phyloP scores from a whole-genome alignment of 441 rosid species.

The Gossypium davidsonii region DNA sequence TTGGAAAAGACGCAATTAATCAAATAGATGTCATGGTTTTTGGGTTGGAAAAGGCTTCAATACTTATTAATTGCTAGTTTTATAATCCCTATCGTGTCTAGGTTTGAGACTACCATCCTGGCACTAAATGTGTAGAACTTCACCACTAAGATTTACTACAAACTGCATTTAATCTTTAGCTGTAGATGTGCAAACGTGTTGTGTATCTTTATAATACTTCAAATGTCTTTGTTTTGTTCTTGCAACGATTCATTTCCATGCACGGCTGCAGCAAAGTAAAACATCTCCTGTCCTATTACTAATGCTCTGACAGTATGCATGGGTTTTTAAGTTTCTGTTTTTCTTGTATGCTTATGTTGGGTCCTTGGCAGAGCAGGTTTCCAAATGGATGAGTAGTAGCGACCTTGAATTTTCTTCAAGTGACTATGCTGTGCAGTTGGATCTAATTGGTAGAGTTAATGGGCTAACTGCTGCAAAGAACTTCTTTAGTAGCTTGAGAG shows the following conservation, averaged over 20 bases:
- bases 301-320: neutral
- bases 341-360: neutral
- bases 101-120: neutral
- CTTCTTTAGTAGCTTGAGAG: constrained; percentile 32
- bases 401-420: constrained; percentile 17
- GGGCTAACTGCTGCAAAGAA: constrained; percentile 38
- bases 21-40: neutral
- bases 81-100: neutral
- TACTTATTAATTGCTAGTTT: neutral
- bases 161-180: neutral
- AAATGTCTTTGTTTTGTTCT: neutral
- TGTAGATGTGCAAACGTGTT: neutral
- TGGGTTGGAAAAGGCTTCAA: neutral
- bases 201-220: neutral
- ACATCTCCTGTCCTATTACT: neutral
- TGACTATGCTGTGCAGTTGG: constrained; percentile 41
- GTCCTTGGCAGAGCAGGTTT: constrained; percentile 27
- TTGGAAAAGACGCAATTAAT: neutral
- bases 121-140: neutral
- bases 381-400: constrained; percentile 36
- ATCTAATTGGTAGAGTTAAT: constrained; percentile 41
- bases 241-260: neutral
- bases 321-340: neutral
- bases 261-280: neutral
- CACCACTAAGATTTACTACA: neutral